Base-by-base conservation (phyloP, 2,329 filamentous ascomycete species). In the Phaeosphaeria sp. region DNA sequence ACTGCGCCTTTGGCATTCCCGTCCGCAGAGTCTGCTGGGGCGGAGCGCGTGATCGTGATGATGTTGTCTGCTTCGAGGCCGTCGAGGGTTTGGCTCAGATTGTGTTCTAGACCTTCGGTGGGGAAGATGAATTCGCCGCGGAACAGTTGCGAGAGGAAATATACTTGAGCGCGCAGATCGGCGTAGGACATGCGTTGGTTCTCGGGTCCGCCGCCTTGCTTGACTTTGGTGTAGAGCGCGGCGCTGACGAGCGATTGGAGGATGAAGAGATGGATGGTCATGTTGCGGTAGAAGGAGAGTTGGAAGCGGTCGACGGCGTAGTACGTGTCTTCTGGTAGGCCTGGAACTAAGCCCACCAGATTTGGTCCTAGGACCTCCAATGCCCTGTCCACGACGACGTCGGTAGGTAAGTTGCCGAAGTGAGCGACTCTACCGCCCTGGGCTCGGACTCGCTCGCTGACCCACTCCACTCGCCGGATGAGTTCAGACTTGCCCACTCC, bases 261-360 rank as follows among this genome's bases (percentile, higher is more conserved):
- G 56, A 99, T 95, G 77, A 99, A 99, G 5, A 99, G 85, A 74
- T 99, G 95, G 60, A 99, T 99, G 0, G 94, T 97, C 95, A 98
- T 98, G 78, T 99, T 99, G 51, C 95, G 89, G 79, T 99, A 99
- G 78, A 99, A 99, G 0, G 93, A 97, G 9, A 99, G 85, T 74
- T 99, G 95, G 81, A 99, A 99, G 52, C 93, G 87, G 76, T 99
- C 95, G 40, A 97, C 93, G 4, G 95, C 95, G 70, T 92, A 97
- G 77, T 92, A 98, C 0, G 95, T 98, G 18, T 92, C 91, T 74
- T 99, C 95, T 0, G 91, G 90, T 5, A 99, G 80, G 0, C 89
- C 92, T 39, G 89, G 85, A 0, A 96, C 84, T 4, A 89, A 82
- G 4, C 93, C 92, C 0, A 99, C 93, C 1, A 99, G 84, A 50